A percentile compares a stretch with the other conserved stretches of the same genome.
phyloP scores from a whole-genome alignment of 1,284 basidiomycete genomes.

The Ceratobasidium papillatum region DNA sequence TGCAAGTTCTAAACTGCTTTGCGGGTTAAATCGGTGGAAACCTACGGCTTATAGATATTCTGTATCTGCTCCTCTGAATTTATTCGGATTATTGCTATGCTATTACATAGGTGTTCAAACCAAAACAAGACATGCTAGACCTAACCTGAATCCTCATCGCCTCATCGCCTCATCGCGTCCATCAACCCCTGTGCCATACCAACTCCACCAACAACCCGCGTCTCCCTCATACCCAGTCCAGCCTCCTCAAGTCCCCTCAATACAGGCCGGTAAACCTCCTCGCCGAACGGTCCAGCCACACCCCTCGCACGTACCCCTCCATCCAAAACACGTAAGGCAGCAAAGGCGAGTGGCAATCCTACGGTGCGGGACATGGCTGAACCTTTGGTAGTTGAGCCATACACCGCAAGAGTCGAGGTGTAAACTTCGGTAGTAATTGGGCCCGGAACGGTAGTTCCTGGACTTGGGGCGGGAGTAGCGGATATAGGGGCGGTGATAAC shows the following conservation, averaged over 20 bases:
- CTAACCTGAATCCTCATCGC: not conserved
- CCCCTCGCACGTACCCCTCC: conserved; percentile 68
- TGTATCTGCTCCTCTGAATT: not conserved
- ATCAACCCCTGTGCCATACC: conserved; percentile 25
- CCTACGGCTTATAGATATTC: not conserved
- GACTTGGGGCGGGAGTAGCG: conserved; percentile 44
- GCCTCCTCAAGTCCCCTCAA: conserved; percentile 66
- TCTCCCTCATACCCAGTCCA: conserved; percentile 76
- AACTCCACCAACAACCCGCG: conserved; percentile 44
- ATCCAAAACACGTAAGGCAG: conserved; percentile 76
- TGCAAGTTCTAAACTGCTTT: conserved; percentile 23
- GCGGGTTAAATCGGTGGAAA: not conserved
- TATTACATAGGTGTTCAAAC: not conserved
- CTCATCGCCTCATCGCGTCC: conserved; percentile 2
- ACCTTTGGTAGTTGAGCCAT: conserved; percentile 65
- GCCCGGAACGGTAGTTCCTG: conserved; percentile 49
- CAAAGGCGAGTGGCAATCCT: conserved; percentile 84
- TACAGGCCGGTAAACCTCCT: conserved; percentile 68
- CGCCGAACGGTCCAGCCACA: conserved; percentile 71
- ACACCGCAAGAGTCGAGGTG: conserved; percentile 77
- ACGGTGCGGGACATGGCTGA: conserved; percentile 92
- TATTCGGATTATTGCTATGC: not conserved
- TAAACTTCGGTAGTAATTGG: conserved; percentile 63
- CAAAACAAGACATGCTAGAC: not conserved
- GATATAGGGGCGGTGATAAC: conserved; percentile 59